Conservation (phyloP, 805 yeast species). For the Ogataea siamensis region DNA sequence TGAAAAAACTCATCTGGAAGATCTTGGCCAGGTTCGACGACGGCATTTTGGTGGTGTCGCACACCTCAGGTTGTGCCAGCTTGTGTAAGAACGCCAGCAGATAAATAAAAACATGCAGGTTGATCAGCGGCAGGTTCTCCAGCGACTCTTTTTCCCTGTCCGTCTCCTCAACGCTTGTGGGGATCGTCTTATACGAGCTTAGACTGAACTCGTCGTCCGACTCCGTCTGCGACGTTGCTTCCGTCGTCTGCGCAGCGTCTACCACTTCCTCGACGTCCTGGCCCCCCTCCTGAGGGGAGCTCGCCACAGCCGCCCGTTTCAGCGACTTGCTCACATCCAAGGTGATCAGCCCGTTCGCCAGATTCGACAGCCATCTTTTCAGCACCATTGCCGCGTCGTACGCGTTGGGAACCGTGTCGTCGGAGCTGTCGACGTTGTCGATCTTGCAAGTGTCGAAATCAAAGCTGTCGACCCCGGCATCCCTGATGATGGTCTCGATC, state of each 20-base stretch:
- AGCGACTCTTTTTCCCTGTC: slow-evolving; percentile 9
- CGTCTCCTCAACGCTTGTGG: slow-evolving; percentile 4
- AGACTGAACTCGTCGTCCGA: slow-evolving; percentile 16
- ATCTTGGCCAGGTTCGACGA: slow-evolving; percentile 37
- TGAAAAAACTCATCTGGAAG: slow-evolving; percentile 38
- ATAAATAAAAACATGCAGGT: slow-evolving; percentile 33
- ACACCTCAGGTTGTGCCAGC: slow-evolving; percentile 24
- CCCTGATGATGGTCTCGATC: slow-evolving; percentile 29
- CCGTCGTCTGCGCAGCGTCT: not conserved
- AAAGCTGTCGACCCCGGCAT: slow-evolving; percentile 22
- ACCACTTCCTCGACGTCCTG: not conserved
- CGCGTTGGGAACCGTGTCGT: slow-evolving; percentile 22
- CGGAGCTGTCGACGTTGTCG: slow-evolving; percentile 17
- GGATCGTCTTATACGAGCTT: slow-evolving; percentile 9
- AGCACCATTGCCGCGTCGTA: slow-evolving; percentile 38
- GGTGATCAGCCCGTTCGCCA: slow-evolving; percentile 33
- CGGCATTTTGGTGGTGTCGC: slow-evolving; percentile 36
- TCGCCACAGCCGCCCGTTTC: slow-evolving; percentile 10
- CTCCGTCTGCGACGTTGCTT: slow-evolving; percentile 9
- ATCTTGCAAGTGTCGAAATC: slow-evolving; percentile 18
- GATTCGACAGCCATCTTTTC: slow-evolving; percentile 35
- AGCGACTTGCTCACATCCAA: slow-evolving; percentile 22
- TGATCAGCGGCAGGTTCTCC: slow-evolving; percentile 28
- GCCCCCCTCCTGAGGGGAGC: not conserved
- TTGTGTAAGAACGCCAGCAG: slow-evolving; percentile 29